Base-by-base conservation (phyloP, 305 asterid genomes). In the Coffea humblotiana region DNA sequence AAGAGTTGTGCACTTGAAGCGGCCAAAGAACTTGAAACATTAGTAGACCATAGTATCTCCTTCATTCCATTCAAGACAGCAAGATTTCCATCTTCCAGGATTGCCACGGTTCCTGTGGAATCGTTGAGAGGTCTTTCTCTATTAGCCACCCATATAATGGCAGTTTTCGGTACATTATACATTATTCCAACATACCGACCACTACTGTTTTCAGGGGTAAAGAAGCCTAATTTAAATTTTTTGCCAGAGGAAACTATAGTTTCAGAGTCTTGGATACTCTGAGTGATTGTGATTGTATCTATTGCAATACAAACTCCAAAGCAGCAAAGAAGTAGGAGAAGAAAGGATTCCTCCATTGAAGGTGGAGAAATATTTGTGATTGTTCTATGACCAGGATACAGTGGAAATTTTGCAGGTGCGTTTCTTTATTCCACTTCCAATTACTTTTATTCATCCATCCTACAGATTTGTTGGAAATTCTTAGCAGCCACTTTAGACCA, bases 121-220 rank as follows among this genome's bases (percentile, higher is more conserved):
- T 84, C 89, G 35, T 84, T 84, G 18, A 88, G 63, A 56, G 92
- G 91, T 7, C 23, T 78, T 67, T 86, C 85, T 83, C 91, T 85
- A 75, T 90, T 90, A n/a, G 91, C 93, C 60, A 87, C 85, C 87
- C 90, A 89, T 35, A 87, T 69, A 76, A 85, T 88, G 5, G 87
- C 80, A n/a, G 1, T 19, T 48, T 78, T 83, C 25, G 88, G 87
- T 73, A 79, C 35, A 71, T 87, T 87, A 78, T 43, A 83, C 86
- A 85, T 82, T 64, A 90, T 73, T 25, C 92, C 92, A 2, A 90
- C 88, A 78, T 88, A 90, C 54, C 78, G 83, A 52, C 73, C 47
- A 4, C 43, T 72, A 14, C 78, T 64, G 56, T 89, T 88, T 63
- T 21, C 70, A 51, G 89, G 94, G 58, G 86, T 85, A 35, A 90